Evolutionary conservation across 1,284 basidiomycete genomes (phyloP).

Genomic region (Cutaneotrichosporon sp.): DNA sequence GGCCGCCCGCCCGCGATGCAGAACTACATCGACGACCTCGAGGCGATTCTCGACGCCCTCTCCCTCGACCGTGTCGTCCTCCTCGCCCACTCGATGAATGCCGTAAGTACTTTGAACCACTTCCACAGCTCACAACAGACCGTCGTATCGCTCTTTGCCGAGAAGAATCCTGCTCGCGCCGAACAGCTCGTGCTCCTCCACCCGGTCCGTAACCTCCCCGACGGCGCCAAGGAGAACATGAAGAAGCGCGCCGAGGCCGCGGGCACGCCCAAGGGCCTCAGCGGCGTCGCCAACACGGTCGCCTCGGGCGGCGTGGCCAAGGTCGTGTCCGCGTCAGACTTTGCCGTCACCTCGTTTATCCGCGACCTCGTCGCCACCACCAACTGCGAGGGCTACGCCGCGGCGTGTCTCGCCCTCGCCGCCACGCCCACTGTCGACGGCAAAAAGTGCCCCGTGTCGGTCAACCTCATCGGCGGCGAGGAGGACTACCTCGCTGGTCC

Average conservation of each 20-base stretch:
- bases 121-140: constrained; percentile 15
- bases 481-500: constrained; percentile 31
- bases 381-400: constrained; percentile 24
- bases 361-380: constrained; percentile 28
- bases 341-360: constrained; percentile 22
- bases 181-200: constrained; percentile 30
- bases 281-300: constrained; percentile 24
- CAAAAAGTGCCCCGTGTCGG: constrained; percentile 11
- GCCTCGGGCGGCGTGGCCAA: constrained; percentile 23
- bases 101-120: constrained; percentile 14
- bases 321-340: constrained; percentile 13
- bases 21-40: constrained; percentile 21
- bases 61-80: constrained; percentile 21
- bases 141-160: constrained; percentile 23
- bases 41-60: constrained; percentile 18
- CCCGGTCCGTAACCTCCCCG: constrained; percentile 26
- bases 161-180: constrained; percentile 20
- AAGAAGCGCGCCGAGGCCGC: constrained; percentile 22
- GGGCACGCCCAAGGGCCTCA: constrained; percentile 15
- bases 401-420: constrained; percentile 25
- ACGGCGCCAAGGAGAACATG: constrained; percentile 21
- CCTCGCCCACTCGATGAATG: constrained; percentile 33
- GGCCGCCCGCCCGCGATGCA: constrained; percentile 14
- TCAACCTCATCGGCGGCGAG: constrained; percentile 26
- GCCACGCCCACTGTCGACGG: constrained; percentile 16